A percentile compares a stretch with the other conserved stretches of the same genome.
Conservation (phyloP, 2,329 filamentous ascomycete species). For the Diaporthe humulicola region DNA sequence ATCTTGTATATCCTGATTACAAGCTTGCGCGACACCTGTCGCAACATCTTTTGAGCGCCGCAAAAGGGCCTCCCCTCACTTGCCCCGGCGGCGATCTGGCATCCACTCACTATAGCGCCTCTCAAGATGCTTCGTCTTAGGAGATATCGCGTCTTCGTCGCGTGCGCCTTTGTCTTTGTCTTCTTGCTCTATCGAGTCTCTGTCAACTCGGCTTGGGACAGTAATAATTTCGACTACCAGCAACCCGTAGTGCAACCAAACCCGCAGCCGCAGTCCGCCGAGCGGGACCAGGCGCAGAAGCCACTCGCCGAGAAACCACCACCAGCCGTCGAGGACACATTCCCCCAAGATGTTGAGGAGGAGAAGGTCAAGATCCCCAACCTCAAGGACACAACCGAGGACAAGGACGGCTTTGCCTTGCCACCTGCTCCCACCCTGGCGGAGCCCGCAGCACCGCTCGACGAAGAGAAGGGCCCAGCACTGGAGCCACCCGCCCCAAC, state of each 20-base stretch:
- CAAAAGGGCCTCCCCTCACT: not conserved
- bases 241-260: constrained; percentile 28
- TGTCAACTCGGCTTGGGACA: constrained; percentile 55
- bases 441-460: not conserved
- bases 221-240: constrained; percentile 35
- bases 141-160: constrained; percentile 71
- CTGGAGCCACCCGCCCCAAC: constrained; percentile 45
- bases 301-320: constrained; percentile 9
- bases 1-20: constrained; percentile 11
- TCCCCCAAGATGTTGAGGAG: not conserved
- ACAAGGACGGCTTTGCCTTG: constrained; percentile 45
- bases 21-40: not conserved
- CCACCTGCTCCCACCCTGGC: constrained; percentile 42
- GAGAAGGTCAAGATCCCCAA: constrained; percentile 45
- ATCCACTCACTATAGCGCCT: not conserved
- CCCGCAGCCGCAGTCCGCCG: constrained; percentile 9
- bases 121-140: constrained; percentile 67
- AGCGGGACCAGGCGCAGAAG: constrained; percentile 12
- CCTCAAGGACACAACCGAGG: constrained; percentile 46
- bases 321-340: constrained; percentile 22
- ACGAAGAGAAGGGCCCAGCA: constrained; percentile 41
- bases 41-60: not conserved
- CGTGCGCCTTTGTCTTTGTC: constrained; percentile 67
- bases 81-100: not conserved
- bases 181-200: constrained; percentile 66